Base-by-base conservation (phyloP, 495 filamentous ascomycete genomes). In the Lophiotrema nucula region DNA sequence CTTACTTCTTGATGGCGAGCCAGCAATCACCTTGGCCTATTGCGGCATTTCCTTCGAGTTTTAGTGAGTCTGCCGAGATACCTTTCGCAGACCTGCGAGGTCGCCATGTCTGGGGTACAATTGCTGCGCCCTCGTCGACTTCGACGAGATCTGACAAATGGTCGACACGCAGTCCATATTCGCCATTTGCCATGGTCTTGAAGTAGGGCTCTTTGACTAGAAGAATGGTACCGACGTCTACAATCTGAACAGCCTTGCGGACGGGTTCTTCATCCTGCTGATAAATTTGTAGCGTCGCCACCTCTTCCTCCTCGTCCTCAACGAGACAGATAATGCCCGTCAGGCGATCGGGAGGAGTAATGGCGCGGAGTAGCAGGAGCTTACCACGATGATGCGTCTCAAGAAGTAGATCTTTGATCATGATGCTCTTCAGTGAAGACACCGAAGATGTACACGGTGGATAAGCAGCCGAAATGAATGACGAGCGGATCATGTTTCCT, bases 141-240 rank as follows among this genome's bases (percentile, higher is more conserved):
- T 70, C 64, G 3, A 68, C 60, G 19, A 81, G 48, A 54, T 82
- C 78, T 11, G 72, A 76, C 15, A 76, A 61, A 71, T 84, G 80
- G 49, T 83, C 81, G 11, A 82, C 77, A 10, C 79, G 71, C 15
- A 83, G 54, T 2, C 65, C 70, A 62, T 72, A 77, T 2, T 58
- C 43, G 2, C 74, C 75, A 48, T 75, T 60, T 2, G 58, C 60
- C 47, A 64, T 74, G 0, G 63, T 33, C 47, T 77, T 78, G 44
- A 77, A 67, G 60, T 77, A 83, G 2, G 81, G 79, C 53, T 83
- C 81, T 61, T 82, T 83, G 56, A 83, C 54, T 15, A 78, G 47
- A 1, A 76, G 50, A 2, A 79, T 66, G 1, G 44, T 66, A 3
- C 73, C 72, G 16, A 65, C 42, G 1, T 44, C 44, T 1, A 80